Conservation (phyloP, 208 protist species). For the Hexamita inflata region DNA sequence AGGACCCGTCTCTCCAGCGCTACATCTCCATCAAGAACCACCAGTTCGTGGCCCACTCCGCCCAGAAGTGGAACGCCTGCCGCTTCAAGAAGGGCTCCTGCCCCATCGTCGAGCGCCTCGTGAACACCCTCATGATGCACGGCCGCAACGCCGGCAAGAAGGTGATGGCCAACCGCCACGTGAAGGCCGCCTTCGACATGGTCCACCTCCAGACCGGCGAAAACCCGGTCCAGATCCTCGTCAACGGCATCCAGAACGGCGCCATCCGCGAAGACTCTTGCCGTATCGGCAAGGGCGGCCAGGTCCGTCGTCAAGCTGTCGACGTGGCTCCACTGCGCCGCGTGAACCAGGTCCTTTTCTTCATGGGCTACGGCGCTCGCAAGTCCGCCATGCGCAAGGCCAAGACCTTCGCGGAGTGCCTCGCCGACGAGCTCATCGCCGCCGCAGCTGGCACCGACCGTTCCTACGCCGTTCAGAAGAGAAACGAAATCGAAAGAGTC, state of each 20-base stretch:
- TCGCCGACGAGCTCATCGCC: slow-evolving; percentile 98
- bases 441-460: slow-evolving; percentile 87
- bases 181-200: slow-evolving; percentile 95
- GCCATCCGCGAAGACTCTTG: slow-evolving; percentile 98
- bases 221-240: slow-evolving; percentile 90
- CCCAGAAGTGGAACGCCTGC: slow-evolving; percentile 85
- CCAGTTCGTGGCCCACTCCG: slow-evolving; percentile 76
- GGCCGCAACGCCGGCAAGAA: slow-evolving; percentile 99
- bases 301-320: slow-evolving; percentile 94
- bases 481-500: slow-evolving; percentile 98
- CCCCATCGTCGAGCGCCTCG: slow-evolving; percentile 70
- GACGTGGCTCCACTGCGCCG: slow-evolving; percentile 98
- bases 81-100: slow-evolving; percentile 95
- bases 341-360: slow-evolving; percentile 91
- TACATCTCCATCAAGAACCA: slow-evolving; percentile 80
- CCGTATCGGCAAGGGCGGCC: slow-evolving; percentile 94
- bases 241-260: slow-evolving; percentile 89
- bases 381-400: slow-evolving; percentile 94
- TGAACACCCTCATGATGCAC: slow-evolving; percentile 60
- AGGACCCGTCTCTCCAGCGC: slow-evolving; percentile 63
- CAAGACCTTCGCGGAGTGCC: slow-evolving; percentile 97
- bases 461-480: slow-evolving; percentile 98
- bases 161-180: slow-evolving; percentile 88
- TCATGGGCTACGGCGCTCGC: slow-evolving; percentile 87
- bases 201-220: slow-evolving; percentile 92